Percentiles rank a stretch among this genome's conserved stretches.
phyloP scores from a whole-genome alignment of 257 asterid genomes.

The Fraxinus americana region DNA sequence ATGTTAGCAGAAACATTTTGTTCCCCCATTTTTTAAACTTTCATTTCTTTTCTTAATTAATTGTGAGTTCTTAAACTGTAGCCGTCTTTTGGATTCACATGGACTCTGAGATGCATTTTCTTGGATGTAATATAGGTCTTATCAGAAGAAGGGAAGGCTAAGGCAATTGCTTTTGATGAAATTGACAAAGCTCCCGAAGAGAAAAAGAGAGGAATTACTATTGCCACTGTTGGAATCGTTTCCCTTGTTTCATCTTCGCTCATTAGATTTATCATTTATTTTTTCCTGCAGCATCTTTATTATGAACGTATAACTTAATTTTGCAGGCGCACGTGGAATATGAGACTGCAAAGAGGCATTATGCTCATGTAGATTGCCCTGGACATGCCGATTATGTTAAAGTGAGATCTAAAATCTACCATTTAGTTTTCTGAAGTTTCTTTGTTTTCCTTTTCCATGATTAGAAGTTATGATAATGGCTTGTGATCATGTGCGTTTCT shows the following conservation, averaged over 20 bases:
- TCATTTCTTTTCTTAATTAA: not conserved
- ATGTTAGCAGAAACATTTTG: not conserved
- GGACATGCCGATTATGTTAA: slow-evolving; percentile 98
- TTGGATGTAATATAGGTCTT: slow-evolving; percentile 54
- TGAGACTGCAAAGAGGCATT: slow-evolving; percentile 88
- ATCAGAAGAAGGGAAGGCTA: slow-evolving; percentile 88
- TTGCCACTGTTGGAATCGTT: slow-evolving; percentile 67
- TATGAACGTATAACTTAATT: slow-evolving; percentile 27
- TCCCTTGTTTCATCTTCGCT: not conserved
- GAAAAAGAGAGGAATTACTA: slow-evolving; percentile 94
- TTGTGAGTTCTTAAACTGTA: not conserved
- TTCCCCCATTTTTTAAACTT: not conserved
- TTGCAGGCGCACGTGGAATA: slow-evolving; percentile 96
- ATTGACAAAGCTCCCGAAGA: slow-evolving; percentile 99
- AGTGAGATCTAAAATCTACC: slow-evolving; percentile 42
- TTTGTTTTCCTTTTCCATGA: slow-evolving; percentile 4
- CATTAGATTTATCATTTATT: not conserved
- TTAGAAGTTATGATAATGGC: not conserved
- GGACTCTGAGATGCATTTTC: slow-evolving; percentile 1
- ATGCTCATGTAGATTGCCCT: slow-evolving; percentile 97
- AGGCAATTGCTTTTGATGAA: slow-evolving; percentile 92
- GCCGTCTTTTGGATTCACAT: not conserved
- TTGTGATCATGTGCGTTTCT: not conserved
- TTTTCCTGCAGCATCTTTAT: slow-evolving; percentile 5
- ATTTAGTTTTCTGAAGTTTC: not conserved